These are phyloP conservation scores for Hypocrella siamensis DNA, from an alignment of 2,329 filamentous ascomycete species.

Conservation along the genomic window DNA sequence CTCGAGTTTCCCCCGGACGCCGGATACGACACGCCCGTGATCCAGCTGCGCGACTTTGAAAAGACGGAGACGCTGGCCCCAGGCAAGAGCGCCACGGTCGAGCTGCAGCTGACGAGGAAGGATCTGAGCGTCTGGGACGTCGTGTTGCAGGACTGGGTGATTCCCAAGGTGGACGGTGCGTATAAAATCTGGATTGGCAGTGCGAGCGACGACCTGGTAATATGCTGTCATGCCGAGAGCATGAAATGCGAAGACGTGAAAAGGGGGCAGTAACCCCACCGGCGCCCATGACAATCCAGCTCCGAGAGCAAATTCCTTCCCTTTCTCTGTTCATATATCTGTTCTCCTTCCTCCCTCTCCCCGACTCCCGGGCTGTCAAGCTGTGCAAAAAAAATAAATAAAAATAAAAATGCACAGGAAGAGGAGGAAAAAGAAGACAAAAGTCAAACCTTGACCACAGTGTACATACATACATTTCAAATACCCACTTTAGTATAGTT, in stretches of 20 bases:
- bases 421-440: too few species aligned
- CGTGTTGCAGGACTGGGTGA: conserved; percentile 50
- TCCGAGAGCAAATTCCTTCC: too few species aligned
- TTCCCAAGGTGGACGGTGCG: conserved; percentile 19
- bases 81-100: conserved; percentile 35
- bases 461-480: too few species aligned
- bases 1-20: conserved; percentile 23
- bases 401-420: too few species aligned
- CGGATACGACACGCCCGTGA: conserved; percentile 45
- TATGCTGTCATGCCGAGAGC: conserved; percentile 14
- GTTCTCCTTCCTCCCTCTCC: too few species aligned
- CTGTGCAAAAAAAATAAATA: too few species aligned
- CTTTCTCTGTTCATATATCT: too few species aligned
- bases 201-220: conserved; percentile 18
- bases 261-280: not conserved
- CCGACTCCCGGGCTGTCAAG: too few species aligned
- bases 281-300: too few species aligned
- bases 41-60: conserved; percentile 57
- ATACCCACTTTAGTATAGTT: too few species aligned
- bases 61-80: conserved; percentile 42
- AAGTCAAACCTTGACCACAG: too few species aligned
- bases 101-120: conserved; percentile 45
- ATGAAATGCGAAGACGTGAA: conserved; percentile 12
- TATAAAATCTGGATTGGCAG: conserved; percentile 24
- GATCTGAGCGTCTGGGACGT: conserved; percentile 64